These are phyloP conservation scores for Kondoa malvinella DNA, from an alignment of 768 basidiomycete species.

Conservation along the genomic window DNA sequence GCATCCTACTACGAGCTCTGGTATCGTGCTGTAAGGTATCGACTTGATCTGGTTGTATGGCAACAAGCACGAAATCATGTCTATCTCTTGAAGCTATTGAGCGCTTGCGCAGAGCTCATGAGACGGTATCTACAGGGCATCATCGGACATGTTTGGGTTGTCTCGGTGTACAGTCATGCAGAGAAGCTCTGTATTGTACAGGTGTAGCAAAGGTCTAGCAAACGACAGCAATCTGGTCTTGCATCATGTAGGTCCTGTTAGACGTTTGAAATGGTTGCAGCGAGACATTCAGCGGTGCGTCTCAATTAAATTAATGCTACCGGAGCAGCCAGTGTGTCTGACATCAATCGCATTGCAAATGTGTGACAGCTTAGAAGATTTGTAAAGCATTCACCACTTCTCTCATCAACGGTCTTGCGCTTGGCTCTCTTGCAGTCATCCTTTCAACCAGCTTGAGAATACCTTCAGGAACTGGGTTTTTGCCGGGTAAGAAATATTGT, in stretches of 20 bases:
- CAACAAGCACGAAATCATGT: not conserved
- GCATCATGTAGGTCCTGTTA: no score
- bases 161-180: no score
- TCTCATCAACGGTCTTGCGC: conserved; percentile 7
- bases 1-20: not conserved
- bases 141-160: no score
- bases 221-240: no score
- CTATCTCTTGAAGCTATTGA: not conserved
- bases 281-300: no score
- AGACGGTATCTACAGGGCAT: no score
- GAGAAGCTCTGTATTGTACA: no score
- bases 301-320: not conserved
- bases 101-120: not conserved
- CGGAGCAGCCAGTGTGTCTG: not conserved
- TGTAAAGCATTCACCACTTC: conserved; percentile 7
- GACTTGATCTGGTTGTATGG: no score
- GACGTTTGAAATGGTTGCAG: no score
- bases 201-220: no score
- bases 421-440: conserved; percentile 15
- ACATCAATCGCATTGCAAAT: not conserved
- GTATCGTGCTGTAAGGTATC: not conserved
- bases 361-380: not conserved
- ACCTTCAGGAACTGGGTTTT: not conserved
- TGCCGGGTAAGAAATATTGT: conserved; percentile 19
- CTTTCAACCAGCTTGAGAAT: not conserved